Base-by-base conservation (phyloP, 148 eudicot species). In the Silene latifolia region DNA sequence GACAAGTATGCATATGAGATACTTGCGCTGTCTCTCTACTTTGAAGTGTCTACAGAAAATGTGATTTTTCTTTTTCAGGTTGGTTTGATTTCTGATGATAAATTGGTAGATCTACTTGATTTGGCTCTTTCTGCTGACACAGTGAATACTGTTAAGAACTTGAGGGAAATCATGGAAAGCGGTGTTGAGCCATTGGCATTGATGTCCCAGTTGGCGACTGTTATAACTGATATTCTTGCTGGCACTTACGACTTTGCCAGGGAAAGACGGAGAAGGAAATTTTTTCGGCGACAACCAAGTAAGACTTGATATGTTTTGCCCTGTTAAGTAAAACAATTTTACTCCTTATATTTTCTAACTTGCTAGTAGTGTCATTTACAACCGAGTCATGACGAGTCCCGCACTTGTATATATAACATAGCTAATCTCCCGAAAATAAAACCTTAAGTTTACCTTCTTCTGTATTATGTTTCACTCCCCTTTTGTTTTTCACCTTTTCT, bases 201-300 rank as follows among this genome's bases (percentile, higher is more conserved):
- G 84, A 90, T 92, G 97, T 92, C 98, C 21, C 98, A 95, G 81
- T 88, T 92, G 82, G 99, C 99, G 65, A 92, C 99, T 39, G 91
- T 90, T 35, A 88, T 95, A 69, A 95, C 99, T 32, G 97, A 95
- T 85, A 86, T 95, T 74, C 94, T 95, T 69, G 99, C 99, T 79
- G 97, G 97, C 77, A 90, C 92, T 80, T 95, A 88, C 73, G 88
- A 90, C 83, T 84, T 92, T 80, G 81, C 77, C 56, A 90, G 84
- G 82, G 94, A 82, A 79, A 72, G 86, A 79, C 88, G 86, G 54
- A 82, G 87, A 85, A 88, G 91, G 82, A 95, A 89, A 81, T 95
- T 95, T 81, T 95, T 95, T 69, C 82, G 87, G 47, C 89, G 83
- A 75, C 92, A 88, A 82, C 78, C 94, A 79, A 84, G 99, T 95